Conservation (phyloP, 1,284 basidiomycete genomes). For the Amylostereum areolatum region DNA sequence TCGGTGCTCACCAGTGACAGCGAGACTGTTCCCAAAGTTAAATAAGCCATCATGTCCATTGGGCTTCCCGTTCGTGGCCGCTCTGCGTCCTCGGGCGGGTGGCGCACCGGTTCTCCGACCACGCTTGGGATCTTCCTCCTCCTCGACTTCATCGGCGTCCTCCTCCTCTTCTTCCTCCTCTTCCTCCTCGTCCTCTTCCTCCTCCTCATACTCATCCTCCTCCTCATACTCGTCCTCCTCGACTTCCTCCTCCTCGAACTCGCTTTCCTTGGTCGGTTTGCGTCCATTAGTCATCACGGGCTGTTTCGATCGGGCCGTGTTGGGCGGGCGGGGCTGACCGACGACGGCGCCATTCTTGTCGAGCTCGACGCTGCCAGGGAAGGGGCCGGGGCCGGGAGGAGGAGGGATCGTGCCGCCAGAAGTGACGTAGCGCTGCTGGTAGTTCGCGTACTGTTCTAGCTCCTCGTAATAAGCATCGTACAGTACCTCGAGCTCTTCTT, state of each 20-base stretch:
- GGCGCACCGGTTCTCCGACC: slow-evolving; percentile 12
- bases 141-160: slow-evolving; percentile 56
- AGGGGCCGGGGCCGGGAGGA: slow-evolving; percentile 94
- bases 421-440: slow-evolving; percentile 90
- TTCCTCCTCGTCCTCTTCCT: slow-evolving; percentile 58
- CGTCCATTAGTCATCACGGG: slow-evolving; percentile 40
- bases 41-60: slow-evolving; percentile 62
- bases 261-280: slow-evolving; percentile 45
- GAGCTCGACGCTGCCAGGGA: slow-evolving; percentile 95
- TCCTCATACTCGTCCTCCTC: slow-evolving; percentile 54
- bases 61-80: slow-evolving; percentile 31
- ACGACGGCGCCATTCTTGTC: slow-evolving; percentile 87
- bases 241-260: slow-evolving; percentile 60
- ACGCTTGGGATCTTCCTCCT: slow-evolving; percentile 28
- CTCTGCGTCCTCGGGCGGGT: slow-evolving; percentile 24
- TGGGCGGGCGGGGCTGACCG: slow-evolving; percentile 36
- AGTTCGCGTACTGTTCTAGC: slow-evolving; percentile 96
- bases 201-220: slow-evolving; percentile 61
- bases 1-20: slow-evolving; percentile 69
- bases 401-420: slow-evolving; percentile 83
- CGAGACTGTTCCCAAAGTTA: slow-evolving; percentile 72
- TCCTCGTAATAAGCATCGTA: slow-evolving; percentile 99
- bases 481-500: slow-evolving; percentile 97
- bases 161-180: slow-evolving; percentile 62
- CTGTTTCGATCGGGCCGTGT: slow-evolving; percentile 33